phyloP scores from a whole-genome alignment of 805 yeast genomes.

The Candida piceae region DNA sequence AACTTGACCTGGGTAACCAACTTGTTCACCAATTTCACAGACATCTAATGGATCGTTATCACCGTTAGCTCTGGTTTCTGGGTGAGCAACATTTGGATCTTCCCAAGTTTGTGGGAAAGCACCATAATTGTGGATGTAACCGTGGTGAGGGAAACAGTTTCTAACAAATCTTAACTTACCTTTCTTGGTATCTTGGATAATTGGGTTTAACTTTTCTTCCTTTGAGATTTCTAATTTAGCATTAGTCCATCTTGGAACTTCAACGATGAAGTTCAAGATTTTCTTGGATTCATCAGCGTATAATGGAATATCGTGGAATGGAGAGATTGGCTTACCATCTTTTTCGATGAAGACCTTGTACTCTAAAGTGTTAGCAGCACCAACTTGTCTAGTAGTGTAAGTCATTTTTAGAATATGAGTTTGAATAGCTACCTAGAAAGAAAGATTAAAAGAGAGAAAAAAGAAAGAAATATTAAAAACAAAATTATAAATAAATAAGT shows the following conservation, averaged over 20 bases:
- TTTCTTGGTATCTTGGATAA: slow-evolving; percentile 95
- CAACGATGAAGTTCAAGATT: slow-evolving; percentile 76
- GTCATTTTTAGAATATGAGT: too few species aligned
- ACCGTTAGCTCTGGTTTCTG: slow-evolving; percentile 67
- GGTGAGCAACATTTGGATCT: slow-evolving; percentile 59
- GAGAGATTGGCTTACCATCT: slow-evolving; percentile 90
- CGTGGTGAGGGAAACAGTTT: slow-evolving; percentile 98
- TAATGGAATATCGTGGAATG: slow-evolving; percentile 92
- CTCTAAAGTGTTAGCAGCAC: slow-evolving; percentile 93
- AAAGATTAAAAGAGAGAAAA: too few species aligned
- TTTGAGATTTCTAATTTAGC: slow-evolving; percentile 95
- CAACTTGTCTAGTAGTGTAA: slow-evolving; percentile 87
- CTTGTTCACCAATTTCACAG: slow-evolving; percentile 71
- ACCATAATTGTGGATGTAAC: slow-evolving; percentile 97
- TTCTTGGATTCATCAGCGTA: slow-evolving; percentile 92
- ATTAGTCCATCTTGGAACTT: slow-evolving; percentile 98
- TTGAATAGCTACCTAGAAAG: too few species aligned
- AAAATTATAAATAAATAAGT: too few species aligned
- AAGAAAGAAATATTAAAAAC: too few species aligned
- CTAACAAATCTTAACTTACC: slow-evolving; percentile 94
- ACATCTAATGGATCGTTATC: slow-evolving; percentile 87
- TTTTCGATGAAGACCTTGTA: slow-evolving; percentile 87
- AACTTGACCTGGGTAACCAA: slow-evolving; percentile 66
- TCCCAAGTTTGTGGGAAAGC: slow-evolving; percentile 97
- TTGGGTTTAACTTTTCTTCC: slow-evolving; percentile 82